Percentiles rank a stretch among this genome's conserved stretches.
These are phyloP conservation scores for Hansenula lynferdii DNA, from an alignment of 1,139 yeast genomes.

Conservation along the genomic window DNA sequence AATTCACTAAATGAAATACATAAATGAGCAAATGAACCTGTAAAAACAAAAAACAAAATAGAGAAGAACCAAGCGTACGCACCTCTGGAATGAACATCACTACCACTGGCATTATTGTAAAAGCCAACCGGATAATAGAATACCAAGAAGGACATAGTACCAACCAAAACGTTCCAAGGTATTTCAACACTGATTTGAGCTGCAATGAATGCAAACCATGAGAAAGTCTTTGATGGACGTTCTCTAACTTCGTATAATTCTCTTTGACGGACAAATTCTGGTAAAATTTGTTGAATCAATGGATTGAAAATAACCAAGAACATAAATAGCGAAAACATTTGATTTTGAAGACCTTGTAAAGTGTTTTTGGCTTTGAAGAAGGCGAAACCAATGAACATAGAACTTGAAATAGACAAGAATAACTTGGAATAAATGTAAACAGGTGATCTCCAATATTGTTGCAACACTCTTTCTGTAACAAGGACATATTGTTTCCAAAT, in stretches of 20 bases:
- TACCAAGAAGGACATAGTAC: constrained; percentile 62
- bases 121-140: constrained; percentile 85
- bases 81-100: constrained; percentile 52
- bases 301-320: constrained; percentile 57
- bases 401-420: constrained; percentile 39
- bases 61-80: constrained; percentile 61
- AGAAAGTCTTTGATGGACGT: constrained; percentile 65
- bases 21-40: constrained; percentile 62
- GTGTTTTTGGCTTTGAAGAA: constrained; percentile 61
- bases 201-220: constrained; percentile 56
- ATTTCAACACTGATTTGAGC: constrained; percentile 70
- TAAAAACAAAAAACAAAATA: constrained; percentile 51
- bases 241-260: constrained; percentile 87
- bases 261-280: constrained; percentile 67
- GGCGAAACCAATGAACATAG: constrained; percentile 54
- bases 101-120: constrained; percentile 48
- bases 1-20: constrained; percentile 57
- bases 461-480: constrained; percentile 50
- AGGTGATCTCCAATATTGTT: constrained; percentile 77
- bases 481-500: constrained; percentile 43
- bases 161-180: constrained; percentile 67
- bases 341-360: constrained; percentile 57
- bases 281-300: constrained; percentile 68
- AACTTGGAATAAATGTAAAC: constrained; percentile 63
- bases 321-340: constrained; percentile 71